Conservation (phyloP, 1,284 basidiomycete genomes). For the Tilletia indica region DNA sequence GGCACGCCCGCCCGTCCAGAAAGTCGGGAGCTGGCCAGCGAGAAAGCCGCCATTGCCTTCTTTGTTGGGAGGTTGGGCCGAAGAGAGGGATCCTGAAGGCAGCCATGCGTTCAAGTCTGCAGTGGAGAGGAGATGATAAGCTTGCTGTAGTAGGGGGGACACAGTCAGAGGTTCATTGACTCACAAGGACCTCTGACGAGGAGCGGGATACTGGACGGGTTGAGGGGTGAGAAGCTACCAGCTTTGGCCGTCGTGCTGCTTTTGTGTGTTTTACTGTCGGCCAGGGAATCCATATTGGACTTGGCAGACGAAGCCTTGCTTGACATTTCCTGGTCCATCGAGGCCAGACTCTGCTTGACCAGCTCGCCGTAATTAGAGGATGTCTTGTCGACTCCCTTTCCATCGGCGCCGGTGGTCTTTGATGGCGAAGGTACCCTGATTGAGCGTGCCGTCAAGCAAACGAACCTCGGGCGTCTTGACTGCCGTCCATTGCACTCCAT, state of each 20-base stretch:
- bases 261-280: background rate
- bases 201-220: conserved; percentile 46
- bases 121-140: background rate
- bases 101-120: conserved; percentile 45
- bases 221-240: conserved; percentile 35
- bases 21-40: conserved; percentile 39
- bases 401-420: background rate
- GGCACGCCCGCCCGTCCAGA: conserved; percentile 50
- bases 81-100: conserved; percentile 35
- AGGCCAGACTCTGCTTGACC: background rate
- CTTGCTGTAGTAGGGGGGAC: background rate
- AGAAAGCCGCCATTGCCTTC: conserved; percentile 48
- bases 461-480: background rate
- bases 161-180: conserved; percentile 5
- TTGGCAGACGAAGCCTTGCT: background rate
- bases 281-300: background rate
- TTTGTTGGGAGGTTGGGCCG: conserved; percentile 39
- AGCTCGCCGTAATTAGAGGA: background rate
- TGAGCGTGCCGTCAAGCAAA: background rate
- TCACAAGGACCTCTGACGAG: conserved; percentile 42
- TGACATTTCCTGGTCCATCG: background rate
- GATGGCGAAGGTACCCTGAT: background rate
- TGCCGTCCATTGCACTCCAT: background rate
- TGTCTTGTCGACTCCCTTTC: background rate
- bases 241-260: background rate